A percentile compares a stretch with the other conserved stretches of the same genome.
phyloP scores from a whole-genome alignment of 169 alveolate species.

The Neospora caninum region DNA sequence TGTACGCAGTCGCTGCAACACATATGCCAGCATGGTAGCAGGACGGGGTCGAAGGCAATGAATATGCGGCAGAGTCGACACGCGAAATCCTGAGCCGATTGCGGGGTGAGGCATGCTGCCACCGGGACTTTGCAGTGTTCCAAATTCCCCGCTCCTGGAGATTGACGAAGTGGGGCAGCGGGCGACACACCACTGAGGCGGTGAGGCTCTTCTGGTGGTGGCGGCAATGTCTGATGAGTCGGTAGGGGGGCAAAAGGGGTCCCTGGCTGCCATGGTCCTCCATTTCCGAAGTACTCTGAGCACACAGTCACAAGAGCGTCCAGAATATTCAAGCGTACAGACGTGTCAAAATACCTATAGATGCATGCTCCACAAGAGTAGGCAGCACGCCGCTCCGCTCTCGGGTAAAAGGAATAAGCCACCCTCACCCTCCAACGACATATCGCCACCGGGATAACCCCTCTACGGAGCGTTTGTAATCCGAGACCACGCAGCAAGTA shows the following conservation, averaged over 20 bases:
- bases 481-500: too few relatives aligned
- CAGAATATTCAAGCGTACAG: too few relatives aligned
- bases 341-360: too few relatives aligned
- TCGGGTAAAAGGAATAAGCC: too few relatives aligned
- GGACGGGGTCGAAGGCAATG: conserved; percentile 6
- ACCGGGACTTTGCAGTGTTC: background rate
- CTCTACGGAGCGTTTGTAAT: too few relatives aligned
- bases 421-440: too few relatives aligned
- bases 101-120: background rate
- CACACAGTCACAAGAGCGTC: background rate
- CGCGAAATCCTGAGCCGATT: conserved; percentile 31
- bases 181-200: background rate
- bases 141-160: background rate
- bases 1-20: conserved; percentile 11
- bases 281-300: background rate
- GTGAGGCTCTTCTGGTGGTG: background rate
- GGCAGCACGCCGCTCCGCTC: too few relatives aligned
- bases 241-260: background rate
- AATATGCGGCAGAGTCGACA: background rate
- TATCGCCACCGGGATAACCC: too few relatives aligned
- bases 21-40: conserved; percentile 32
- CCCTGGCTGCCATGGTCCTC: background rate
- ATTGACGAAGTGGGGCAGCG: background rate
- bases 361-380: too few relatives aligned
- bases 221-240: background rate